phyloP scores from a whole-genome alignment of 2,329 filamentous ascomycete genomes.

The Aspergillus nomiae region DNA sequence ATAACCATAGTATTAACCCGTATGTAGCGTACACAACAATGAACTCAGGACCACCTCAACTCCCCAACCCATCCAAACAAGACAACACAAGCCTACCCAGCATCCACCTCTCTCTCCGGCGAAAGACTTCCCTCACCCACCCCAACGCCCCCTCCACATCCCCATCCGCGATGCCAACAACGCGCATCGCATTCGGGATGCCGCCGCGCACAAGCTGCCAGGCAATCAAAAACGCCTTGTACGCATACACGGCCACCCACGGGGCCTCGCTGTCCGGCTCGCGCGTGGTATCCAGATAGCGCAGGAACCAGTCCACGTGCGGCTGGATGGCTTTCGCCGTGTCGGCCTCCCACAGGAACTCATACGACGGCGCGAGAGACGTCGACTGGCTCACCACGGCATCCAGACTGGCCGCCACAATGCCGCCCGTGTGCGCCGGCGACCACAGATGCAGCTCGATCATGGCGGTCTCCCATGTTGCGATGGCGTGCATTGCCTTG shows the following conservation, averaged over 20 bases:
- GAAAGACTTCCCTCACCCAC: conserved; percentile 38
- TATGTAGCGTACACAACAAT: too few relatives aligned
- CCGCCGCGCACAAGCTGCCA: conserved; percentile 40
- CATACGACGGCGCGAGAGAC: conserved; percentile 31
- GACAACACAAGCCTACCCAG: conserved; percentile 34
- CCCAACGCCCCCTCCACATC: conserved; percentile 24
- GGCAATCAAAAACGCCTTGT: conserved; percentile 46
- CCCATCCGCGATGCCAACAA: conserved; percentile 34
- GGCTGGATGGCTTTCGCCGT: conserved; percentile 34
- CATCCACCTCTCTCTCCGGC: conserved; percentile 31
- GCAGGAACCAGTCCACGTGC: conserved; percentile 44
- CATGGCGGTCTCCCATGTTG: conserved; percentile 48
- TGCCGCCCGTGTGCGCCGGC: conserved; percentile 42
- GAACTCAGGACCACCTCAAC: neutral
- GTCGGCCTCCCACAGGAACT: conserved; percentile 35
- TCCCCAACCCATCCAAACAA: conserved; percentile 30
- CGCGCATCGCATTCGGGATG: conserved; percentile 36
- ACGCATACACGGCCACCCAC: conserved; percentile 44
- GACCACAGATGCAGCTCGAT: conserved; percentile 48
- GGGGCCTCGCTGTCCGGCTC: conserved; percentile 36
- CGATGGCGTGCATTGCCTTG: conserved; percentile 18
- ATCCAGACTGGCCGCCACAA: conserved; percentile 42
- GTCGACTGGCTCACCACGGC: conserved; percentile 36
- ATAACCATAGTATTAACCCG: neutral
- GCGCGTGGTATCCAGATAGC: conserved; percentile 33